Conservation (phyloP, 768 basidiomycete genomes). For the Lactarius deliciosus region DNA sequence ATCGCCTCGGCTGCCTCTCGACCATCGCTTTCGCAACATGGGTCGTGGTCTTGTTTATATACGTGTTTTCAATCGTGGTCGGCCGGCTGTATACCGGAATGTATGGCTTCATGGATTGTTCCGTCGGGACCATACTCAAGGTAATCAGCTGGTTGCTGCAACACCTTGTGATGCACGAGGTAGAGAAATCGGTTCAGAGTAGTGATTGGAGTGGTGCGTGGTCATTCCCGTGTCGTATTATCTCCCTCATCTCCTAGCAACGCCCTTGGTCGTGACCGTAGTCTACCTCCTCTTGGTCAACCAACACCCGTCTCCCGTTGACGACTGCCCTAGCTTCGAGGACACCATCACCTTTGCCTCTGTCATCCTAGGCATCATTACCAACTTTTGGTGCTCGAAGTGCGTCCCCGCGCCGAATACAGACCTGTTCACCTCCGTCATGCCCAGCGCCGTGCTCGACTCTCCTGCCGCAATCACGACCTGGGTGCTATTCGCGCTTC, state of each 20-base stretch:
- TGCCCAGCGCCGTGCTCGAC: slow-evolving; percentile 45
- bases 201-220: slow-evolving; percentile 40
- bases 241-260: slow-evolving; percentile 32
- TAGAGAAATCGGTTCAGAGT: slow-evolving; percentile 41
- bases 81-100: slow-evolving; percentile 85
- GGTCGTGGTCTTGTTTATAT: slow-evolving; percentile 48
- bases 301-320: slow-evolving; percentile 86
- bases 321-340: slow-evolving; percentile 95
- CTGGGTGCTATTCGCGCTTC: slow-evolving; percentile 42
- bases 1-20: slow-evolving; percentile 44
- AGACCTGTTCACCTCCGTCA: slow-evolving; percentile 38
- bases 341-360: slow-evolving; percentile 93
- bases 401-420: slow-evolving; percentile 41
- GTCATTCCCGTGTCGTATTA: slow-evolving; percentile 7
- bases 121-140: slow-evolving; percentile 53
- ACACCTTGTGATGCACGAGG: slow-evolving; percentile 36
- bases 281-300: slow-evolving; percentile 67
- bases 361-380: slow-evolving; percentile 55
- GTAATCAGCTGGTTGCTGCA: slow-evolving; percentile 47
- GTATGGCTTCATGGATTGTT: slow-evolving; percentile 82
- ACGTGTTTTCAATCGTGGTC: slow-evolving; percentile 71
- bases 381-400: slow-evolving; percentile 64
- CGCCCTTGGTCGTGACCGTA: slow-evolving; percentile 59
- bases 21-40: slow-evolving; percentile 43
- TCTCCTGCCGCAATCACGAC: slow-evolving; percentile 36